These are phyloP conservation scores for Metschnikowia hibisci DNA, from an alignment of 805 yeast species.

Conservation along the genomic window DNA sequence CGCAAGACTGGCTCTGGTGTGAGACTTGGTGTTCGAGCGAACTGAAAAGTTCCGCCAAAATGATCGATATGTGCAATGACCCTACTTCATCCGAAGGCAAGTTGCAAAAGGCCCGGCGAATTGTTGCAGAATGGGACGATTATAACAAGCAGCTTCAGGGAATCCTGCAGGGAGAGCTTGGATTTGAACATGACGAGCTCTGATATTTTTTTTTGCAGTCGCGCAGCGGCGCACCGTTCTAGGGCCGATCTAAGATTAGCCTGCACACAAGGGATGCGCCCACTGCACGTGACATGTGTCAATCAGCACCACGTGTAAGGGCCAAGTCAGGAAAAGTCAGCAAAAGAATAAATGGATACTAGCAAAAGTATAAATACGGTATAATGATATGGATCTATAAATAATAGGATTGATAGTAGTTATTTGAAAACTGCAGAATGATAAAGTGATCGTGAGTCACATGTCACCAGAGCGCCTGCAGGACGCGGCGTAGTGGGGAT, in stretches of 20 bases:
- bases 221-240: not conserved
- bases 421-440: not conserved
- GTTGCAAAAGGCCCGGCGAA: slow-evolving; percentile 68
- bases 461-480: slow-evolving; percentile 3
- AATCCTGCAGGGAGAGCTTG: slow-evolving; percentile 6
- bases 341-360: too few species aligned
- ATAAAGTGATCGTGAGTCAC: slow-evolving; percentile 4
- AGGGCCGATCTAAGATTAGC: slow-evolving; percentile 1
- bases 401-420: too few species aligned
- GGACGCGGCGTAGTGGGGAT: slow-evolving; percentile 2
- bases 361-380: too few species aligned
- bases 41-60: slow-evolving; percentile 57
- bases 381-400: too few species aligned
- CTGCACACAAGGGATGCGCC: slow-evolving; percentile 8
- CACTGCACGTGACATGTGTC: slow-evolving; percentile 13
- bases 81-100: slow-evolving; percentile 80
- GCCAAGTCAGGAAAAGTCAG: not conserved
- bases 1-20: slow-evolving; percentile 89
- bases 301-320: not conserved
- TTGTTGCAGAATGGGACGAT: slow-evolving; percentile 71
- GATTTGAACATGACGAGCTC: slow-evolving; percentile 16
- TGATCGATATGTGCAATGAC: slow-evolving; percentile 80
- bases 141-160: slow-evolving; percentile 54
- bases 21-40: slow-evolving; percentile 86
- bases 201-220: not conserved